A percentile compares a stretch with the other conserved stretches of the same genome.
Evolutionary conservation across 192 early-diverging fungal species (phyloP).

Genomic region (Coemansia furcata): DNA sequence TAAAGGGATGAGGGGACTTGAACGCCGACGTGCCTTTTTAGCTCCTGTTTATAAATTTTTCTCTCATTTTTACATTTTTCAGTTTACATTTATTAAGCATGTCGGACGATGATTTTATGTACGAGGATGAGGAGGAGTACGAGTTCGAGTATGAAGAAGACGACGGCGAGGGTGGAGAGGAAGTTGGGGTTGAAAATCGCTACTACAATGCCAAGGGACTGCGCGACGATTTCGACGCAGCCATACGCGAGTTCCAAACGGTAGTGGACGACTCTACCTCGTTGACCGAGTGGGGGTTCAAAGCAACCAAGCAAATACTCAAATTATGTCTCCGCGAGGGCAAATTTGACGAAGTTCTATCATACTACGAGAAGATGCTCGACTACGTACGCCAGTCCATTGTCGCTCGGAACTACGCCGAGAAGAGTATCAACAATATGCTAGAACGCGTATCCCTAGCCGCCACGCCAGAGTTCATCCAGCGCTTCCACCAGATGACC

Average conservation of each 20-base stretch:
- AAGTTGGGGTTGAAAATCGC: slow-evolving; percentile 38
- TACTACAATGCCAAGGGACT: slow-evolving; percentile 52
- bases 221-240: slow-evolving; percentile 29
- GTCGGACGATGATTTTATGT: slow-evolving; percentile 53
- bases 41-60: neutral
- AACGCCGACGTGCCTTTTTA: neutral
- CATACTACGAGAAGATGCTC: slow-evolving; percentile 35
- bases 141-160: slow-evolving; percentile 48
- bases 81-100: slow-evolving; percentile 6
- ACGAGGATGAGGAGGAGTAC: slow-evolving; percentile 40
- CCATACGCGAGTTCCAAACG: slow-evolving; percentile 23
- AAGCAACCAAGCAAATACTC: slow-evolving; percentile 46
- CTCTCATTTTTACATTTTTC: neutral
- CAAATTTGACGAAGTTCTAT: slow-evolving; percentile 11
- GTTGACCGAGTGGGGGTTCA: slow-evolving; percentile 45
- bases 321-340: slow-evolving; percentile 25
- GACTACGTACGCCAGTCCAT: slow-evolving; percentile 22
- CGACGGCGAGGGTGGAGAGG: slow-evolving; percentile 14
- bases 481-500: slow-evolving; percentile 29
- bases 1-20: neutral
- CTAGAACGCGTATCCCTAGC: slow-evolving; percentile 27
- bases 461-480: slow-evolving; percentile 13
- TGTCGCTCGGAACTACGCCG: slow-evolving; percentile 39
- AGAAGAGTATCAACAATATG: slow-evolving; percentile 52
- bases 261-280: slow-evolving; percentile 13